Evolutionary conservation across 2,329 filamentous ascomycete species (phyloP).

Genomic region (Xylaria sp.): DNA sequence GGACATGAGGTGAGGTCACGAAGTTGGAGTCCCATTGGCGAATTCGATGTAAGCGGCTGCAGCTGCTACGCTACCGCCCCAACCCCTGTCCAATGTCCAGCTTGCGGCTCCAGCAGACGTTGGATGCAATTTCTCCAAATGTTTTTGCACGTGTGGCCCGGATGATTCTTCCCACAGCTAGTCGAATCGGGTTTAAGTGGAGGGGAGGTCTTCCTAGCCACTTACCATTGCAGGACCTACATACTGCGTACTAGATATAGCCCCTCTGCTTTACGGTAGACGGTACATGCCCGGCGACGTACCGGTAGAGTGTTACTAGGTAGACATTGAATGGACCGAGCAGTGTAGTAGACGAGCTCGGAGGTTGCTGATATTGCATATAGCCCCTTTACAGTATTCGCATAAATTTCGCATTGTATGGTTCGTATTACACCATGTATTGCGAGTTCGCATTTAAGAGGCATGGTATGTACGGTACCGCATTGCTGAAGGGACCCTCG

Average conservation of each 20-base stretch:
- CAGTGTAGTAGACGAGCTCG: background rate
- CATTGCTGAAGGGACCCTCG: too few relatives aligned
- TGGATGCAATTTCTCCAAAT: conserved; percentile 19
- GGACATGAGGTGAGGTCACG: conserved; percentile 26
- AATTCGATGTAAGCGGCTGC: conserved; percentile 29
- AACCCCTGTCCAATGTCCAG: conserved; percentile 27
- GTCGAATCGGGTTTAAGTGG: conserved; percentile 12
- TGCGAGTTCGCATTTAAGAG: conserved; percentile 10
- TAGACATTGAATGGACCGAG: background rate
- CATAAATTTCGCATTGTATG: conserved; percentile 9
- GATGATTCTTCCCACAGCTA: background rate
- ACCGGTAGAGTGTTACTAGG: background rate
- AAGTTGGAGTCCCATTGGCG: conserved; percentile 30
- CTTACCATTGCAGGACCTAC: background rate
- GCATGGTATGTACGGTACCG: conserved; percentile 1
- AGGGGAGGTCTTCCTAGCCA: background rate
- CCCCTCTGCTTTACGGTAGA: background rate
- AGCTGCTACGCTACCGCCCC: conserved; percentile 8
- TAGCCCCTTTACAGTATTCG: background rate
- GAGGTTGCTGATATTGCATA: background rate
- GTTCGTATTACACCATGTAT: conserved; percentile 13
- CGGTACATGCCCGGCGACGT: background rate
- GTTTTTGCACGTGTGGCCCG: conserved; percentile 15
- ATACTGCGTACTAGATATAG: background rate
- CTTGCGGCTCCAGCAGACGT: conserved; percentile 27